Percentiles rank a stretch among this genome's conserved stretches.
Evolutionary conservation across 192 early-diverging fungal genomes (phyloP).

Genomic region (Coemansia sp.): DNA sequence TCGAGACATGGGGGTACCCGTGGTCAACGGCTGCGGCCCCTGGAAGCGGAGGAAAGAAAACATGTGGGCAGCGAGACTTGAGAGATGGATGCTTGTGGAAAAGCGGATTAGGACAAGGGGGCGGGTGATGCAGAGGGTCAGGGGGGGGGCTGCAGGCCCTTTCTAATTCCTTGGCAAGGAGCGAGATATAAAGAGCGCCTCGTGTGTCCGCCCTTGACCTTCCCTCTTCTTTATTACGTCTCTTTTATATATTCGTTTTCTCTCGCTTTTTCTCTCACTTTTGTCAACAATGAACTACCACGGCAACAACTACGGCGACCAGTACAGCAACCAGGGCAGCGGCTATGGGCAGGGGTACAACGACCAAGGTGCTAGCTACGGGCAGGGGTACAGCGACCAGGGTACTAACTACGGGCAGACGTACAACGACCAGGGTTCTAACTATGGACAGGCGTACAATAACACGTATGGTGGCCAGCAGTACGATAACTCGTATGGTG

Average conservation of each 20-base stretch:
- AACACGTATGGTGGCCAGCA: neutral
- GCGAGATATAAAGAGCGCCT: neutral
- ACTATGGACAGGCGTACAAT: neutral
- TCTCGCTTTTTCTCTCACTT: neutral
- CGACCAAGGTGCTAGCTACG: neutral
- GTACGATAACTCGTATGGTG: neutral
- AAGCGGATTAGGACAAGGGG: neutral
- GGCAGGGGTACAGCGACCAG: neutral
- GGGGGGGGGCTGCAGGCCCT: neutral
- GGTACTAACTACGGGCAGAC: neutral
- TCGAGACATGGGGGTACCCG: neutral
- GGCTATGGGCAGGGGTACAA: neutral
- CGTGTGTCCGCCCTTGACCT: neutral
- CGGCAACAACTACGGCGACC: slow-evolving; percentile 19
- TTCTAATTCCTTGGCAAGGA: neutral
- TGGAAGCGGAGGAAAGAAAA: neutral
- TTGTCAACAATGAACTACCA: slow-evolving; percentile 10
- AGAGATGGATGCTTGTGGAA: neutral
- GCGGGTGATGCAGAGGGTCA: neutral
- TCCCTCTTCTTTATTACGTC: neutral
- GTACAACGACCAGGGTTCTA: neutral
- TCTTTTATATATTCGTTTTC: neutral
- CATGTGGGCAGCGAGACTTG: neutral
- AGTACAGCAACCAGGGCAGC: neutral
- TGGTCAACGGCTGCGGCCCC: neutral